Evolutionary conservation across 352 stramenopile genomes (phyloP).

Genomic region (Globisporangium radiosum): DNA sequence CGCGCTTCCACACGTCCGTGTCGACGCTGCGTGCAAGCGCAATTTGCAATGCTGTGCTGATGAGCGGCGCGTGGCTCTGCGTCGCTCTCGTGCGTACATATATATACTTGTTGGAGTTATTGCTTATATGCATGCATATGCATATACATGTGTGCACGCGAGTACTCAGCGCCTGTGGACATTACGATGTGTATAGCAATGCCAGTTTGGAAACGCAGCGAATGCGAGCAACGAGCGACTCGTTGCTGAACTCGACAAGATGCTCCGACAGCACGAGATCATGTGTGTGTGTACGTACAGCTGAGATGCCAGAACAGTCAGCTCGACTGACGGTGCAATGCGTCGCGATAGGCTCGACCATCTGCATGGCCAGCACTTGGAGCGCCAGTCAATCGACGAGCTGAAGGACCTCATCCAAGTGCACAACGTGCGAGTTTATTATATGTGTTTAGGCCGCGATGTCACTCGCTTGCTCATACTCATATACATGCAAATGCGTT

Average conservation of each 20-base stretch:
- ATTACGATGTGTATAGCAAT: constrained; percentile 15
- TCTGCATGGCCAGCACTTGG: constrained; percentile 31
- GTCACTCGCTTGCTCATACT: not conserved
- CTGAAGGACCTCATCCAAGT: constrained; percentile 56
- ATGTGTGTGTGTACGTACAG: constrained; percentile 6
- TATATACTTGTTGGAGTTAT: too few species aligned
- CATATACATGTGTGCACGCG: too few species aligned
- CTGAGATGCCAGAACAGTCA: not conserved
- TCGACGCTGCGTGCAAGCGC: constrained; percentile 24
- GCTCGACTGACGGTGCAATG: too few species aligned
- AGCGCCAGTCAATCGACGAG: constrained; percentile 21
- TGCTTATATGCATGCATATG: too few species aligned
- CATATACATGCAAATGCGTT: not conserved
- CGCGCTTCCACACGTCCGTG: constrained; percentile 17
- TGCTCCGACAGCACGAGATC: constrained; percentile 13
- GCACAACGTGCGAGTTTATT: constrained; percentile 29
- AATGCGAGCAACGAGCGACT: constrained; percentile 12
- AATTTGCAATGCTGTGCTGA: constrained; percentile 31
- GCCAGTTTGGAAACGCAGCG: constrained; percentile 16
- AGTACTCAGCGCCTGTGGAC: not conserved
- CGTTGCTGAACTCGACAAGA: constrained; percentile 6
- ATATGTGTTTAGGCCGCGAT: not conserved
- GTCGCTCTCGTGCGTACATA: constrained; percentile 34
- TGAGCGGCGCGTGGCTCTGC: constrained; percentile 44
- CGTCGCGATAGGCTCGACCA: constrained; percentile 27